Evolutionary conservation across 2,329 filamentous ascomycete genomes (phyloP), one percentile per base, ranked within the genome.

Genomic region (Knoxdaviesia proteae): DNA sequence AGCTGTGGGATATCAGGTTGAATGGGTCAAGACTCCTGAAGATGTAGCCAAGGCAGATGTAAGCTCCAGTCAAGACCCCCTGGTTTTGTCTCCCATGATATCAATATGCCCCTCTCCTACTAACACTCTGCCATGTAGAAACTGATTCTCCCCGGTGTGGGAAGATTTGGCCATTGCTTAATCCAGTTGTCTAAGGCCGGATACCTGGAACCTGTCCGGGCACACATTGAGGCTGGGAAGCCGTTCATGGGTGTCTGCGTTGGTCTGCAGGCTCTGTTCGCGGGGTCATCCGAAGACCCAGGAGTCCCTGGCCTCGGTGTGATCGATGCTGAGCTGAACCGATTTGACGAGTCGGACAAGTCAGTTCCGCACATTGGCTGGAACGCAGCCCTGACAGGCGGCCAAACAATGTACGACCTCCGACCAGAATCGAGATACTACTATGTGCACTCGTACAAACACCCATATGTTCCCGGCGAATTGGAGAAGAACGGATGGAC

Each of bases 221-320:
- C 76, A 49, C 86, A 96, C 63, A 87, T 98, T 53, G 68, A 76
- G 42, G 71, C 80, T 9, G 87, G 86, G n/a, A 96, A 96, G 61
- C 86, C 88, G 9, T 96, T 98, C 57, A 92, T 98, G 79, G 87
- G 82, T 41, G 93, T 98, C 54, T 98, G 90, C 55, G 90, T 98
- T 43, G 90, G 90, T 3, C 59, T 96, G 9, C 90, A 98, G 61
- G 84, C 83, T 1, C 66, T 98, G 0, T 96, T 94, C 54, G 69
- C 83, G 50, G 80, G 81, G 6, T 96, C 90, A 0, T 73, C 75
- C 36, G 90, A 98, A 58, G 78, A 84, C 49, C 64, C 76, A 0
- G 59, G 66, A 11, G 76, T 84, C 9, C 61, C 75, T 3, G 90
- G 90, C 1, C 64, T 98, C 40, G 80, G 79, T 5, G 39, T 93